A percentile compares a stretch with the other conserved stretches of the same genome.
Conservation (phyloP, 2,329 filamentous ascomycete genomes). For the Calonectria hongkongensis region DNA sequence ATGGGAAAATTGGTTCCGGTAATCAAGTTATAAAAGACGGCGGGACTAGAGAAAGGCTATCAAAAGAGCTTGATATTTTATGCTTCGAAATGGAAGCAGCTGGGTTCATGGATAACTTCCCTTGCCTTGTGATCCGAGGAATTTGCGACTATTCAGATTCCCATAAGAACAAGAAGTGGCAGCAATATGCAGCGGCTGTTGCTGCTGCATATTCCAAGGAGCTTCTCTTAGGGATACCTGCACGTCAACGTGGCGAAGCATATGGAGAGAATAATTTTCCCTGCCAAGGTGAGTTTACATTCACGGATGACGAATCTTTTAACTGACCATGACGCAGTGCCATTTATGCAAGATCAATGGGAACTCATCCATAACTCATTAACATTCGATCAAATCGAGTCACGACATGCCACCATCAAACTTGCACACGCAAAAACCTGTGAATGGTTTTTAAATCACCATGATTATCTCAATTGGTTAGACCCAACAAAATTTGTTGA, state of each 20-base stretch:
- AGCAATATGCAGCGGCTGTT: constrained; percentile 8
- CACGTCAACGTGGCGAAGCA: fast-evolving
- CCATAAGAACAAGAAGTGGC: constrained; percentile 26
- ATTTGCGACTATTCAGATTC: constrained; percentile 28
- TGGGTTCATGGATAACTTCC: constrained; percentile 53
- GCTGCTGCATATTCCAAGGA: constrained; percentile 25
- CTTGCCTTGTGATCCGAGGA: constrained; percentile 58
- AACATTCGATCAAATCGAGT: constrained; percentile 8
- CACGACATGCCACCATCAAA: constrained; percentile 7
- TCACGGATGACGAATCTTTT: too few relatives aligned
- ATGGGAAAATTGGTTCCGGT: neutral
- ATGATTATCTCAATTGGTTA: constrained; percentile 3
- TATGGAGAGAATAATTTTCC: neutral
- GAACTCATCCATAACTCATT: neutral
- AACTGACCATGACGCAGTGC: too few relatives aligned
- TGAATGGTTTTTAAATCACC: constrained; percentile 7
- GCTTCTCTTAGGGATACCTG: neutral
- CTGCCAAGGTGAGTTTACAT: neutral
- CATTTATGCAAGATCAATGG: neutral
- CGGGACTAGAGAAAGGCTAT: constrained; percentile 52
- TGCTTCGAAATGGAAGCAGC: constrained; percentile 60
- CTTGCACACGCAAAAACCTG: constrained; percentile 5
- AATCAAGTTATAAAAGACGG: constrained; percentile 23
- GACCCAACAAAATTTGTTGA: neutral
- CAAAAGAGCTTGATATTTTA: constrained; percentile 34